Evolutionary conservation across 352 stramenopile genomes (phyloP).

Genomic region (Phytophthora rubi): DNA sequence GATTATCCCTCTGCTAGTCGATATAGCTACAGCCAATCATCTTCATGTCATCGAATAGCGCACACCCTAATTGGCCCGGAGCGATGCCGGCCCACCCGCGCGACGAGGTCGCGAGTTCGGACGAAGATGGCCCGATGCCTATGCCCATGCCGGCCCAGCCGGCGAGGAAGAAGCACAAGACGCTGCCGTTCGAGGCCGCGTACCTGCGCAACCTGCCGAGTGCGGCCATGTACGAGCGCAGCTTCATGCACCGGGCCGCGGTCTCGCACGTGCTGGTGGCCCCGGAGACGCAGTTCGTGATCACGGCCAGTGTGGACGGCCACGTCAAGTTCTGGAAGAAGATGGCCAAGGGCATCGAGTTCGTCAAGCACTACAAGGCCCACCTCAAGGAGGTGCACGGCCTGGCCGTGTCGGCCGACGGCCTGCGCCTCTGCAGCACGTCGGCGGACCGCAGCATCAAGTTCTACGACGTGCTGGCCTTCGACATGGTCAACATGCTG

Average conservation of each 20-base stretch:
- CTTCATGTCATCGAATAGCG: not conserved
- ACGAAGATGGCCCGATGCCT: constrained; percentile 69
- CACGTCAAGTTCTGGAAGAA: constrained; percentile 99
- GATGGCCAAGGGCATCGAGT: constrained; percentile 95
- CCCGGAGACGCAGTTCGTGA: constrained; percentile 94
- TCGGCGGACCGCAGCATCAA: constrained; percentile 95
- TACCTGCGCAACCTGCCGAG: constrained; percentile 88
- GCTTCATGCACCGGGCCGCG: constrained; percentile 97
- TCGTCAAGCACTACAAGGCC: constrained; percentile 99
- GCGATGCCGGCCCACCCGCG: constrained; percentile 25
- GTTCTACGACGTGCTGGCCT: constrained; percentile 98
- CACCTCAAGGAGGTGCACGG: constrained; percentile 91
- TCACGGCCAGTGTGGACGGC: constrained; percentile 96
- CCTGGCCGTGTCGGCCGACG: constrained; percentile 88
- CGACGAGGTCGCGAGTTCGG: constrained; percentile 25
- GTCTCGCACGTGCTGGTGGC: constrained; percentile 94
- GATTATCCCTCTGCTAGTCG: not conserved
- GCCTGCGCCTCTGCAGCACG: constrained; percentile 85
- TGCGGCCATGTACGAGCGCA: constrained; percentile 95
- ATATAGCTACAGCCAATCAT: not conserved
- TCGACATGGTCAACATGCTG: constrained; percentile 99
- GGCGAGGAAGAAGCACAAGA: constrained; percentile 51
- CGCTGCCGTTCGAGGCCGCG: constrained; percentile 66
- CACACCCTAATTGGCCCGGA: not conserved
- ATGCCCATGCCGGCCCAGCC: constrained; percentile 55